Evolutionary conservation across 2,329 filamentous ascomycete genomes (phyloP), one percentile per base, ranked within the genome.

Genomic region (Albifimbria verrucaria): DNA sequence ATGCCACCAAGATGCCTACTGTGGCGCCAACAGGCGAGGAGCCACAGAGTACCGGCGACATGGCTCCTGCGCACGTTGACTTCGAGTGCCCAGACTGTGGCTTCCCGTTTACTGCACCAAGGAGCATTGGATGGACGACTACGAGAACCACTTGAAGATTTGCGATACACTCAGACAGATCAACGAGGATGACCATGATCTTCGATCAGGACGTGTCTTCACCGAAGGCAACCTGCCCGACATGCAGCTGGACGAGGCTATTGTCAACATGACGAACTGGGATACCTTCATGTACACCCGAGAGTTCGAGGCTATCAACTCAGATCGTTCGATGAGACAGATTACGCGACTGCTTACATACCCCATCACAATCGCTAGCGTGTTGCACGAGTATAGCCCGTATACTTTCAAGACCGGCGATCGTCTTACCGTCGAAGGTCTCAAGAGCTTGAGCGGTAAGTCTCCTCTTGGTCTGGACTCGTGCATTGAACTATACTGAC

Each of bases 251-350:
- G 92, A 97, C 59, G 93, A 97, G 69, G 90, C 92, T 28, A 80
- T 94, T 59, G 85, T 97, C 60, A 99, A 99, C 72, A 92, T 99
- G 89, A 96, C 89, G 43, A 99, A 95, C 70, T 99, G 94, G 94
- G 94, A 99, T 71, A 97, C 94, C 0, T 90, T 95, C 62, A 77
- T 99, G 66, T 99, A 96, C 68, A 95, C 92, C 3, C 82, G 94
- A 64, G 88, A 96, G 63, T 97, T 94, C 64, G 83, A 88, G 59
- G 95, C 95, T 5, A 86, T 99, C 66, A 92, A 99, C 68, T 86
- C 92, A 56, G 92, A 96, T 68, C 83, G 93, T 54, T 88, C 86
- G 64, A 89, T 99, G 86, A 82, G 94, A 55, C 95, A 99, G 72
- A 92, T 92, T 23, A 99, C 94, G 2, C 85, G 92, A 59, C 80